Base-by-base conservation (phyloP, 2,329 filamentous ascomycete species). In the Calonectria ilicicola region DNA sequence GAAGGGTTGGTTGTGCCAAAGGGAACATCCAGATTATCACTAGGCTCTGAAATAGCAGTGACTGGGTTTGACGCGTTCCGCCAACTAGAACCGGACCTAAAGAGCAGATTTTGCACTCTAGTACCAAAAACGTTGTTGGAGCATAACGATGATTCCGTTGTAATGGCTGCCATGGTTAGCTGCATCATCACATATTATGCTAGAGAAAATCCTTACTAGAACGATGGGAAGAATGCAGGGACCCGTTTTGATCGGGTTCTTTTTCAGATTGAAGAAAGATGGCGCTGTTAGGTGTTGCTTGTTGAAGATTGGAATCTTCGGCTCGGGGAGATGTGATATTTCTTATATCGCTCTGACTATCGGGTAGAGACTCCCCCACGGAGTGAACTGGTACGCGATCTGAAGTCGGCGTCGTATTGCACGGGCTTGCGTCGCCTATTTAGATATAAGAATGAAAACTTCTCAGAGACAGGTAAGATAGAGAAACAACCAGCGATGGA, bases 71-170 rank as follows among this genome's bases (percentile, higher is more conserved):
- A 29, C 9, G 32, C 23, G 17, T 23, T 47, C 12, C 23, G 21
- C 19, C 32, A 38, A 17, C 21, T 56, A 21, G 64, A 49, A 6
- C 44, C 32, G n/a, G 44, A 66, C n/a, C 47, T 21, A n/a, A 66
- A 38, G 7, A 66, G 14, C n/a, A 66, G n/a, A 15, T 66, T 32
- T 27, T 66, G 64, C 9, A 66, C 47, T 26, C 40, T 56, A 32
- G 35, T 66, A 21, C 47, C 38, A 17, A 66, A 66, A 19, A 47
- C 64, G 19, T 66, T 44, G n/a, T 47, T 66, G 2, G 64, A 66
- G 21, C 64, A 56, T 17, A 56, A 17, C 5, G 47, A 66, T 14
- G 47, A 56, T n/a, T 66, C 64, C 10, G 64, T 32, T 14, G 35
- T 23, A 12, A 66, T 40, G 10, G n/a, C 47, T 42, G 27, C n/a